Evolutionary conservation across 495 filamentous ascomycete species (phyloP).

Genomic region (Daldinia loculata): DNA sequence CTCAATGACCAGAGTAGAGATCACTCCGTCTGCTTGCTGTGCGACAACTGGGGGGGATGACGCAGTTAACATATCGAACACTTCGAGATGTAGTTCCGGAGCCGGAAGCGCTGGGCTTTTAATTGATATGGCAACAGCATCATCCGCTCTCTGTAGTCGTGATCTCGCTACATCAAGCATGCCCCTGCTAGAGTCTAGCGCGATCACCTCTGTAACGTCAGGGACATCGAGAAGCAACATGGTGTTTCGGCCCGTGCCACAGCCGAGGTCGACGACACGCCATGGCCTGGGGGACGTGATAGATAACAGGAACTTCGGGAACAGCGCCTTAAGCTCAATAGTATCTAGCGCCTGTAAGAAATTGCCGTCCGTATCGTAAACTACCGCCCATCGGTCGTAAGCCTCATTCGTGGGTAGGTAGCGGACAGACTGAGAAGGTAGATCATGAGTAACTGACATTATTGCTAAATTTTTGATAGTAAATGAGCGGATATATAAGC

Average conservation of each 20-base stretch:
- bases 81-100: conserved; percentile 43
- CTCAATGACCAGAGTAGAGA: conserved; percentile 75
- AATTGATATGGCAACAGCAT: background rate
- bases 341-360: conserved; percentile 76
- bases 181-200: conserved; percentile 50
- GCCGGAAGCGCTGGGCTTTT: background rate
- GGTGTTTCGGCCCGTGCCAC: conserved; percentile 76
- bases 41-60: conserved; percentile 26
- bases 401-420: conserved; percentile 46
- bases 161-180: conserved; percentile 65
- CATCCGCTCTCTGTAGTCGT: conserved; percentile 43
- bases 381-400: conserved; percentile 48
- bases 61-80: conserved; percentile 53
- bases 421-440: conserved; percentile 24
- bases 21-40: conserved; percentile 54
- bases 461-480: background rate
- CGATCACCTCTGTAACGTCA: conserved; percentile 41
- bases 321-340: conserved; percentile 60
- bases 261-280: conserved; percentile 68
- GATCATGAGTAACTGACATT: conserved; percentile 23
- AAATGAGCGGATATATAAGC: background rate
- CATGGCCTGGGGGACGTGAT: conserved; percentile 47
- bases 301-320: conserved; percentile 61
- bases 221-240: conserved; percentile 58
- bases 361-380: conserved; percentile 77